These are phyloP conservation scores for Bimuria novae-zelandiae DNA, from an alignment of 2,329 filamentous ascomycete genomes.

Conservation along the genomic window DNA sequence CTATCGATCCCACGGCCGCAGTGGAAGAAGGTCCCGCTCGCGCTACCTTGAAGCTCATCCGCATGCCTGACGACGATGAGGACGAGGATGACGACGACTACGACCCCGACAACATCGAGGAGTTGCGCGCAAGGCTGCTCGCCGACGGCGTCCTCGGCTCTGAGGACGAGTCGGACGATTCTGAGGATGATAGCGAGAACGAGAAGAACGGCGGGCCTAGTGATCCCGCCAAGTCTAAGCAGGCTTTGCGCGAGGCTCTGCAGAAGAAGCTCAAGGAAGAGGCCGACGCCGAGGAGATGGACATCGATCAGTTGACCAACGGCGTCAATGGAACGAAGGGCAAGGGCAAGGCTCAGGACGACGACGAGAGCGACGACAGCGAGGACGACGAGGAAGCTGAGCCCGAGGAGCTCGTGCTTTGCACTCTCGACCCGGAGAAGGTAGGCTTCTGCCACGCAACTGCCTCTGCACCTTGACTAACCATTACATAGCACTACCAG, in stretches of 20 bases:
- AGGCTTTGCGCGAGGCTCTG: constrained; percentile 77
- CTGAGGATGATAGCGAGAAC: constrained; percentile 63
- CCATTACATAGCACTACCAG: constrained; percentile 77
- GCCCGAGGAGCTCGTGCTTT: constrained; percentile 89
- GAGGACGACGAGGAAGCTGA: constrained; percentile 60
- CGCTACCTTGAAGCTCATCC: constrained; percentile 89
- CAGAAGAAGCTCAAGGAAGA: constrained; percentile 77
- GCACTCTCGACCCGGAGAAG: constrained; percentile 90
- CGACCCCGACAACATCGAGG: constrained; percentile 47
- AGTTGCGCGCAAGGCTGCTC: constrained; percentile 44
- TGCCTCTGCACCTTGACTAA: constrained; percentile 31
- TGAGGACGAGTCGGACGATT: constrained; percentile 44
- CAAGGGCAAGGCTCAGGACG: constrained; percentile 66
- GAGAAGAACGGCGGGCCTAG: constrained; percentile 88
- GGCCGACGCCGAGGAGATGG: constrained; percentile 73
- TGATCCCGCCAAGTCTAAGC: constrained; percentile 87
- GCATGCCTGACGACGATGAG: constrained; percentile 65
- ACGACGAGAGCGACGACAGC: constrained; percentile 74
- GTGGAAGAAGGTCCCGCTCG: constrained; percentile 58
- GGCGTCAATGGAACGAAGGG: constrained; percentile 54
- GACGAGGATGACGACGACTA: constrained; percentile 64
- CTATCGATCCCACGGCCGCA: constrained; percentile 85
- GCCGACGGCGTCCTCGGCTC: constrained; percentile 39
- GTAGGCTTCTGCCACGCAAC: constrained; percentile 59
- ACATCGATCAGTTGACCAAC: constrained; percentile 64